Evolutionary conservation across 23 red algal genomes (phyloP), one percentile per base, ranked within the genome.

Genomic region (Cyanidium caldarium): DNA sequence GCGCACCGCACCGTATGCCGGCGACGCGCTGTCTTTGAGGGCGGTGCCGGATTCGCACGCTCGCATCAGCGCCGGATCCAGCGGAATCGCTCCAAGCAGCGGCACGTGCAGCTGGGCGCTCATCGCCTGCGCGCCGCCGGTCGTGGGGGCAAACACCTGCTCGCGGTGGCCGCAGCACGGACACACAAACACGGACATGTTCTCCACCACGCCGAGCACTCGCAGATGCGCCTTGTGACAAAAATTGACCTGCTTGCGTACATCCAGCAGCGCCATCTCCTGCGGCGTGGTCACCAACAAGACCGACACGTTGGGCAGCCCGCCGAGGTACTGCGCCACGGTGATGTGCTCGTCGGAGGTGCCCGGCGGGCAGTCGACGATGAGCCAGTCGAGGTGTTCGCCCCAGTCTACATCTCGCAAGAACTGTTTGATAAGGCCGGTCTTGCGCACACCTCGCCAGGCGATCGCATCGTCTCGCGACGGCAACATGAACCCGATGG

Each of bases 311-410:
- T 28, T 12, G 7, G 51, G n/a, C 7, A 61, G 19, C 23, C 51
- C 51, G 7, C n/a, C 10, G 17, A 98, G 56, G 66, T 76, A 65
- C 61, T 98, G 92, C 2, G 87, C 77, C 37, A 98, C 61, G 14
- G 92, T 87, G 23, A 98, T 98, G 56, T 98, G 92, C 76, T 98
- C 92, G 51, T 96, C 91, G 17, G 80, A 86, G 16, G 91, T 96
- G 16, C 91, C 91, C 5, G 91, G 91, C 72, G 91, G 91, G 1
- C 80, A 65, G 45, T 96, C 91, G 33, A 96, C 65, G 69, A 96
- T 68, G 5, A 96, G 72, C 46, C 84, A 96, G 77, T 96, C 91
- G 35, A 96, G 77, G 7, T 75, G 21, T 25, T 80, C 79, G 2
- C 91, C 91, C 91, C 91, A 96, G 34, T 88, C 79, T 0, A 88